Evolutionary conservation across 441 rosid genomes (phyloP), one percentile per base, ranked within the genome.

Genomic region (Daphne laureola): DNA sequence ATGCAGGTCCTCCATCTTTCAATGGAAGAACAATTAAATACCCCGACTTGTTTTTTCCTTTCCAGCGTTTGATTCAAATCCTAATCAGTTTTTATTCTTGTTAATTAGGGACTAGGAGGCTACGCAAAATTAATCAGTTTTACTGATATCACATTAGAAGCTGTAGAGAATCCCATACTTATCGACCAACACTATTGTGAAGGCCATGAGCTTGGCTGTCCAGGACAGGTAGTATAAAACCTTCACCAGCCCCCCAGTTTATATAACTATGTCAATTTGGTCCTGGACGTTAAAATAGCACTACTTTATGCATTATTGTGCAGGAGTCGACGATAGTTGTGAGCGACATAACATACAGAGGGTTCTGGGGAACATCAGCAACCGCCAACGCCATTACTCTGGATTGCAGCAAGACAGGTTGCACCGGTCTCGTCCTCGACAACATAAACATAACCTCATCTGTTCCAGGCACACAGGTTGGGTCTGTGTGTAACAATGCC

Each of bases 161-260:
- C 16, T 2, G 14, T 47, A 4, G 13, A 26, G 2, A 57, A 62
- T 3, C 84, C 78, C n/a, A 70, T 75, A 40, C 49, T 59, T 5
- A 67, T 78, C 5, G 57, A 78, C 49, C 83, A 75, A 36, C 40
- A 61, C 25, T 74, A 72, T 49, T 13, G 57, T 48, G 1, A 31
- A 18, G 64, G 56, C 14, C 3, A 44, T 5, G 6, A 1, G 9
- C 40, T 23, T 0, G 16, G 1, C 16, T 67, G 59, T 40, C 5
- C 21, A 0, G 35, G 21, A 1, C 14, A 26, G 62, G 61, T 63
- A 56, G 44, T 9, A 31, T 31, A 31, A 31, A 9, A 31, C 1
- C 8, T 31, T 31, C 8, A 31, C 38, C 35, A 31, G 25, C 25
- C 25, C 25, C 3, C 11, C 11, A 31, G 11, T 31, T 31, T 9